phyloP scores from a whole-genome alignment of 179 eudicot species.

The Beta macrorhiza region DNA sequence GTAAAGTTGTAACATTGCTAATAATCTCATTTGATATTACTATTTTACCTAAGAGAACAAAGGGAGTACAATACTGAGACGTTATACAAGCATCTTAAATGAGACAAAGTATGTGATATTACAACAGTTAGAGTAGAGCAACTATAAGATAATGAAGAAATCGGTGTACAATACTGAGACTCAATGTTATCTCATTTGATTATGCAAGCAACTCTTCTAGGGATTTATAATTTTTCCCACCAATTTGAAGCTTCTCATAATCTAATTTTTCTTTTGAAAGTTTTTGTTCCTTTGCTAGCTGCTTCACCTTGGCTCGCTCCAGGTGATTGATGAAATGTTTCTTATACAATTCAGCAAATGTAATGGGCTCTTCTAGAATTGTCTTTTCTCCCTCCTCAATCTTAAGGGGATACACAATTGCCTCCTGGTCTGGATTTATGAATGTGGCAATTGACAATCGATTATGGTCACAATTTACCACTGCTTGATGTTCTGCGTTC shows the following conservation, averaged over 20 bases:
- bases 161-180: too few relatives aligned
- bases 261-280: neutral
- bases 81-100: too few relatives aligned
- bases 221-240: neutral
- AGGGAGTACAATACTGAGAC: too few relatives aligned
- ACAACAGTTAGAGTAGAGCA: too few relatives aligned
- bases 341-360: slow-evolving; percentile 50
- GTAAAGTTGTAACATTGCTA: too few relatives aligned
- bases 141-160: too few relatives aligned
- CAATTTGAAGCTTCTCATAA: neutral
- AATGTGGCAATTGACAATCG: slow-evolving; percentile 74
- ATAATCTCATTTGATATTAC: too few relatives aligned
- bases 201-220: neutral
- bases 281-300: neutral
- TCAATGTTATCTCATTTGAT: too few relatives aligned
- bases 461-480: slow-evolving; percentile 68
- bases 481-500: slow-evolving; percentile 81
- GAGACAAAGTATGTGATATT: too few relatives aligned
- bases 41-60: too few relatives aligned
- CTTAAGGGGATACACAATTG: slow-evolving; percentile 39
- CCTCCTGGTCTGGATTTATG: slow-evolving; percentile 59
- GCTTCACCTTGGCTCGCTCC: neutral
- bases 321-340: neutral
- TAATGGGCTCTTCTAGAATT: slow-evolving; percentile 50
- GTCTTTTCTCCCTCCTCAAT: slow-evolving; percentile 58